These are phyloP conservation scores for Populus simonii DNA, from an alignment of 345 rosid species.

Conservation along the genomic window DNA sequence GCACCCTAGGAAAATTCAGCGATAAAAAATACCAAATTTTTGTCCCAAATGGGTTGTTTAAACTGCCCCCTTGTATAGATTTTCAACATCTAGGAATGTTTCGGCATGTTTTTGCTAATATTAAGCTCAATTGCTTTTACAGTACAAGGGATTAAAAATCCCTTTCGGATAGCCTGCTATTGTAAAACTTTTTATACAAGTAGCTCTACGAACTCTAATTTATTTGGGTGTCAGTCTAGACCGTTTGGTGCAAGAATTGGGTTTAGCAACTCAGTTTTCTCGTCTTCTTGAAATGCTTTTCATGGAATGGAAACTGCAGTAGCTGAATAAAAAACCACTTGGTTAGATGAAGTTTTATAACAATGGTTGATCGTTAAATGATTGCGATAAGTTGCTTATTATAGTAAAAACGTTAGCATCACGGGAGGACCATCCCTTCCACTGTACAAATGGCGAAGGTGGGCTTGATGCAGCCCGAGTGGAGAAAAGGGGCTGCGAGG, in stretches of 20 bases:
- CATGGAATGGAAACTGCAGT: not conserved
- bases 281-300: not conserved
- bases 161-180: not conserved
- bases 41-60: slow-evolving; percentile 6
- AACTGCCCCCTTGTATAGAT: not conserved
- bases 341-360: too few relatives aligned
- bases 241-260: not conserved
- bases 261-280: not conserved
- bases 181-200: not conserved
- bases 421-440: too few relatives aligned
- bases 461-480: too few relatives aligned
- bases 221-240: not conserved
- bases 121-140: not conserved
- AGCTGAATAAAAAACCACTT: not conserved
- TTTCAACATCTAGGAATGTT: not conserved
- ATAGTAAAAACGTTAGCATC: too few relatives aligned
- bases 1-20: not conserved
- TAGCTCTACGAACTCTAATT: not conserved
- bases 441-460: too few relatives aligned
- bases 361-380: too few relatives aligned
- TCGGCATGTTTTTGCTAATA: not conserved
- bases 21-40: not conserved
- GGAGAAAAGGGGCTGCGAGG: too few relatives aligned
- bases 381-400: too few relatives aligned
- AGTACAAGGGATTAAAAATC: not conserved